These are phyloP conservation scores for Tylopilus intermedius DNA, from an alignment of 768 basidiomycete genomes.

Conservation along the genomic window DNA sequence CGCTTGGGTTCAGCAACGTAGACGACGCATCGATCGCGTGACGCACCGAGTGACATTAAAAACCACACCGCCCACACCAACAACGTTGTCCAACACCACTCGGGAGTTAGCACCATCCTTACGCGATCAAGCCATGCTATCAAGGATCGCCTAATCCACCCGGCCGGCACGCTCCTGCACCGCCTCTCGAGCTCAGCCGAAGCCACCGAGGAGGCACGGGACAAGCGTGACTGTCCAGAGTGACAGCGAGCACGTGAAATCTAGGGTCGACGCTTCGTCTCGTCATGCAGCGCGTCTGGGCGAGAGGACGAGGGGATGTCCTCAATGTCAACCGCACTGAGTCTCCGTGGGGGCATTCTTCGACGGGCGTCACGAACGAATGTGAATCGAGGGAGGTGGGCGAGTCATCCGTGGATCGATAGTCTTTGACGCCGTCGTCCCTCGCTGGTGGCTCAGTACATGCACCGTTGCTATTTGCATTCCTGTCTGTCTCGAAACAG, in stretches of 20 bases:
- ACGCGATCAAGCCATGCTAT: slow-evolving; percentile 66
- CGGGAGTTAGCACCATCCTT: slow-evolving; percentile 62
- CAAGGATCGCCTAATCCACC: slow-evolving; percentile 40
- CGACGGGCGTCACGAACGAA: slow-evolving; percentile 20
- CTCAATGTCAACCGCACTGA: slow-evolving; percentile 26
- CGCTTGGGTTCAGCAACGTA: not conserved
- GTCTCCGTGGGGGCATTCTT: slow-evolving; percentile 21
- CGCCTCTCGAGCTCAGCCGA: too few relatives aligned
- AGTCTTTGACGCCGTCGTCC: slow-evolving; percentile 22
- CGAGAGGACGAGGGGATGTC: slow-evolving; percentile 23
- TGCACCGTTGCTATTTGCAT: not conserved
- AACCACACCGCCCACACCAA: slow-evolving; percentile 79
- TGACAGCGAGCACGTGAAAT: not conserved
- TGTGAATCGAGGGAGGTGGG: slow-evolving; percentile 28
- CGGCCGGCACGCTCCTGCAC: too few relatives aligned
- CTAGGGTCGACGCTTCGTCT: slow-evolving; percentile 13
- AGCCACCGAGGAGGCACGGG: too few relatives aligned
- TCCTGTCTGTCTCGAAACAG: slow-evolving; percentile 15
- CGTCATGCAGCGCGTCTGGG: slow-evolving; percentile 6
- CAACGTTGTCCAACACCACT: slow-evolving; percentile 73
- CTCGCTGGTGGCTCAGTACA: slow-evolving; percentile 6
- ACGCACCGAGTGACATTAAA: slow-evolving; percentile 68
- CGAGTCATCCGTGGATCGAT: slow-evolving; percentile 28
- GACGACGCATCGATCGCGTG: not conserved
- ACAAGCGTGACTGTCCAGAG: not conserved